phyloP scores from a whole-genome alignment of 2,329 filamentous ascomycete species.

The Rasamsonia emersonii region DNA sequence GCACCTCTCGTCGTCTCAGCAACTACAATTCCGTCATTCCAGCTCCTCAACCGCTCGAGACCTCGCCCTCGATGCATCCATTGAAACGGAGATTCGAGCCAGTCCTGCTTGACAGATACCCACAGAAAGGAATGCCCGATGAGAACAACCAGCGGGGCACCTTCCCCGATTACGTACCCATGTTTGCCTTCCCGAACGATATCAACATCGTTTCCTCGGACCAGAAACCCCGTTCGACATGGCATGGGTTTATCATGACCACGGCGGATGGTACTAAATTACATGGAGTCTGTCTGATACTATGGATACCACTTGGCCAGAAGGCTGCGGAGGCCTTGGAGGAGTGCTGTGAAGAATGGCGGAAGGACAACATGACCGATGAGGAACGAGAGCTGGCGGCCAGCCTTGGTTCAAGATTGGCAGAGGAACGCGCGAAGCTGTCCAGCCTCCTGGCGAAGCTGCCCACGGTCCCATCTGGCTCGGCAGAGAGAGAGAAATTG shows the following conservation, averaged over 20 bases:
- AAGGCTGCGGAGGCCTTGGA: slow-evolving; percentile 70
- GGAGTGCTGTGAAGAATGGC: slow-evolving; percentile 73
- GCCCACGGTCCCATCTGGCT: slow-evolving; percentile 71
- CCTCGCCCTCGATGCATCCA: slow-evolving; percentile 89
- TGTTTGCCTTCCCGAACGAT: slow-evolving; percentile 99
- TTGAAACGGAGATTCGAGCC: slow-evolving; percentile 90
- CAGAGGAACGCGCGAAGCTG: slow-evolving; percentile 77
- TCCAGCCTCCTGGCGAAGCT: slow-evolving; percentile 80
- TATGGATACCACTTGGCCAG: slow-evolving; percentile 82
- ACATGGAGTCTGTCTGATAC: slow-evolving; percentile 81
- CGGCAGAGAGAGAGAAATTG: slow-evolving; percentile 67
- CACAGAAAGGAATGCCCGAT: slow-evolving; percentile 70
- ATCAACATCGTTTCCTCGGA: slow-evolving; percentile 95
- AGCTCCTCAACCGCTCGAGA: slow-evolving; percentile 78
- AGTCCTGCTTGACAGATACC: slow-evolving; percentile 90
- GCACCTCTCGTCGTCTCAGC: slow-evolving; percentile 81
- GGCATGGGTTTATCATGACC: slow-evolving; percentile 99
- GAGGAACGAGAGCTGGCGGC: slow-evolving; percentile 91
- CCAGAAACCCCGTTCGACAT: slow-evolving; percentile 86
- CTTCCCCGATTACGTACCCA: slow-evolving; percentile 95
- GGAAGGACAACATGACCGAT: slow-evolving; percentile 90
- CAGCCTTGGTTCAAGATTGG: slow-evolving; percentile 80
- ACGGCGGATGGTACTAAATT: slow-evolving; percentile 83
- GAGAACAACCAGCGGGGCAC: slow-evolving; percentile 70
- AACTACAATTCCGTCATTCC: slow-evolving; percentile 99